Base-by-base conservation (phyloP, 177 flowering plant genomes). In the Vitis hybrid region DNA sequence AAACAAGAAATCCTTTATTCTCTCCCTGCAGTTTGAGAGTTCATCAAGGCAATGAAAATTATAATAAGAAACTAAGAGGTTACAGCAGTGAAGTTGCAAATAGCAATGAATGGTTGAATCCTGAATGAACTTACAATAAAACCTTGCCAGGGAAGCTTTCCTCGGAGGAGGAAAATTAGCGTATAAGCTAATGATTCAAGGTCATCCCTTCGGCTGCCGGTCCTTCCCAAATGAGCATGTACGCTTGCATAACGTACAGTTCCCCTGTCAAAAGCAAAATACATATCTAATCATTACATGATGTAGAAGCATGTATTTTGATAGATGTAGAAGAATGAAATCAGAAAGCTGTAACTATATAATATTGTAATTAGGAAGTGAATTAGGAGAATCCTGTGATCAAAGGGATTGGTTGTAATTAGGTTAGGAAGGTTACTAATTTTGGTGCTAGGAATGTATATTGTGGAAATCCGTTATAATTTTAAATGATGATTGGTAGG, bases 241-340 rank as follows among this genome's bases (percentile, higher is more conserved):
- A 81, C 82, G 68, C 84, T 81, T 57, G 84, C 84, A 78, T 81
- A 81, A 19, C 82, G 77, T 56, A 81, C 79, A 15, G 84, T 78
- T 15, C 84, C 84, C 76, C 84, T 81, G 79, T 55, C 45, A 64
- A 59, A 34, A 34, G 11, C 61, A 59, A 11, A 34, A 12, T 9
- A 10, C 18, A 5, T 15, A 61, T 19, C 57, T 15, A 29, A 9
- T 20, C 59, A 20, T 60, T 26, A 11, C 12, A n/a, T 4, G 22
- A 34, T n/a, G 19, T 2, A 66, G 22, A 29, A 20, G 10, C 26
- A 3, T 16, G 14, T 18, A 16, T 18, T 13, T 1, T 51, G 9
- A 16, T 13, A 64, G 18, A 14, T 18, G 26, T 19, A 7, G 50
- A 13, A 50, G 50, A 63, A 5, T 51, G 13, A 50, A 49, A 63